Conservation (phyloP, 1,284 basidiomycete genomes). For the Pascua guehoae region DNA sequence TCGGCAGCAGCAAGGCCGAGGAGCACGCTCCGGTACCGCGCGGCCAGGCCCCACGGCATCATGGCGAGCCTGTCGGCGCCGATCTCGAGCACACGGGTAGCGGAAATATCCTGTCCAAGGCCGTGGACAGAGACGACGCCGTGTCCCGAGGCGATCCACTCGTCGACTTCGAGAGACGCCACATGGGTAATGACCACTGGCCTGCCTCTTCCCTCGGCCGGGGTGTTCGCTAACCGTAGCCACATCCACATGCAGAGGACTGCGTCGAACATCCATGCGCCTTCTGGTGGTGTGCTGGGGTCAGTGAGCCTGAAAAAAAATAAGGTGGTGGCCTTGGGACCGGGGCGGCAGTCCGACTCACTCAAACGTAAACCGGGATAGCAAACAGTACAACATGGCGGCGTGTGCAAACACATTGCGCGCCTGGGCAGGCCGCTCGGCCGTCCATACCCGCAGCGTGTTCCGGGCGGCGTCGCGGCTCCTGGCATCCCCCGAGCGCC, state of each 20-base stretch:
- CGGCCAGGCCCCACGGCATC: slow-evolving; percentile 22
- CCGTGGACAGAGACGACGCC: slow-evolving; percentile 15
- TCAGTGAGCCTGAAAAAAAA: not conserved
- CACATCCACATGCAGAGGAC: slow-evolving; percentile 25
- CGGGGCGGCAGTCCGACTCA: not conserved
- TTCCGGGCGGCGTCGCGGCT: not conserved
- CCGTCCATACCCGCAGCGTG: slow-evolving; percentile 13
- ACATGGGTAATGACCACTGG: no score
- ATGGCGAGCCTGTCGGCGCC: slow-evolving; percentile 16
- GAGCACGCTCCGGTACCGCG: slow-evolving; percentile 19
- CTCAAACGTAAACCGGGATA: slow-evolving; percentile 16
- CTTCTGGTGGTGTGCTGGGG: slow-evolving; percentile 21
- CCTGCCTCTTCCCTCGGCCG: no score
- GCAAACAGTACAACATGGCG: slow-evolving; percentile 17
- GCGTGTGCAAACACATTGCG: slow-evolving; percentile 22
- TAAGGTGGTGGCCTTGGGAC: no score
- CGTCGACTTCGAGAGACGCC: slow-evolving; percentile 3
- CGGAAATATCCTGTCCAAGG: slow-evolving; percentile 4
- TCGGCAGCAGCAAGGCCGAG: slow-evolving; percentile 5
- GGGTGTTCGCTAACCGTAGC: slow-evolving; percentile 4
- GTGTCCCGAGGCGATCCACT: slow-evolving; percentile 20
- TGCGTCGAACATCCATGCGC: slow-evolving; percentile 25
- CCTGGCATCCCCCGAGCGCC: slow-evolving; percentile 8
- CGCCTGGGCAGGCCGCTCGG: slow-evolving; percentile 1
- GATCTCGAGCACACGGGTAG: slow-evolving; percentile 8